These are phyloP conservation scores for Nothophaeocryptopus gaeumannii DNA, from an alignment of 2,329 filamentous ascomycete species.

Conservation along the genomic window DNA sequence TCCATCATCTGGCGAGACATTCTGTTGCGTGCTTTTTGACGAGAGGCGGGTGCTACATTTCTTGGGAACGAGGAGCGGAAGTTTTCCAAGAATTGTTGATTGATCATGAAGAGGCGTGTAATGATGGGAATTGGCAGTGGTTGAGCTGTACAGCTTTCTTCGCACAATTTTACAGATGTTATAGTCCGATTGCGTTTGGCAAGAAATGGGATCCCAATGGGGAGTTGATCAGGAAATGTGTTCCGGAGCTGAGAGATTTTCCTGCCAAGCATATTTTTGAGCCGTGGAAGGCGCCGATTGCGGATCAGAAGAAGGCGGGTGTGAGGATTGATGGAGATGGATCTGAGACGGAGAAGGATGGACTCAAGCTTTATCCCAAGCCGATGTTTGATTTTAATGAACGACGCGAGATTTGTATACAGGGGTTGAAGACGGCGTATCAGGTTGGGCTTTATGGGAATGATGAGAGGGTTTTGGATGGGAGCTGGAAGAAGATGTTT, in stretches of 20 bases:
- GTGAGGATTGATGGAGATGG: slow-evolving; percentile 59
- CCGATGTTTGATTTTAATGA: slow-evolving; percentile 74
- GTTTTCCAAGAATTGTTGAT: slow-evolving; percentile 75
- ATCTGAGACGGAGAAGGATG: slow-evolving; percentile 39
- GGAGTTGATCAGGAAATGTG: slow-evolving; percentile 60
- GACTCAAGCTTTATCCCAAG: slow-evolving; percentile 60
- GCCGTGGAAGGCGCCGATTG: slow-evolving; percentile 69
- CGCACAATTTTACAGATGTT: slow-evolving; percentile 64
- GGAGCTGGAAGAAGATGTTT: slow-evolving; percentile 55
- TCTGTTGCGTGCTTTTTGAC: slow-evolving; percentile 80
- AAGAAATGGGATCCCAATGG: slow-evolving; percentile 74
- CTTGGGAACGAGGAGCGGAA: slow-evolving; percentile 75
- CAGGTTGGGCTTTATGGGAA: slow-evolving; percentile 62
- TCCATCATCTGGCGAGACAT: slow-evolving; percentile 74
- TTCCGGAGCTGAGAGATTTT: slow-evolving; percentile 52
- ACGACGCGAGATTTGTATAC: slow-evolving; percentile 60
- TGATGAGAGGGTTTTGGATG: slow-evolving; percentile 60
- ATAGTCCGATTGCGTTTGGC: slow-evolving; percentile 65
- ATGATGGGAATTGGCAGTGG: slow-evolving; percentile 78
- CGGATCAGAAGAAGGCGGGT: slow-evolving; percentile 66
- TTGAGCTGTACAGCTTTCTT: slow-evolving; percentile 73
- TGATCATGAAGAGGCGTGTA: slow-evolving; percentile 72
- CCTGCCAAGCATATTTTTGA: slow-evolving; percentile 73
- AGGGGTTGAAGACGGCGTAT: slow-evolving; percentile 70
- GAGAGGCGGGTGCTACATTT: slow-evolving; percentile 71